Evolutionary conservation across 257 asterid genomes (phyloP).

Genomic region (Primulina tabacum): DNA sequence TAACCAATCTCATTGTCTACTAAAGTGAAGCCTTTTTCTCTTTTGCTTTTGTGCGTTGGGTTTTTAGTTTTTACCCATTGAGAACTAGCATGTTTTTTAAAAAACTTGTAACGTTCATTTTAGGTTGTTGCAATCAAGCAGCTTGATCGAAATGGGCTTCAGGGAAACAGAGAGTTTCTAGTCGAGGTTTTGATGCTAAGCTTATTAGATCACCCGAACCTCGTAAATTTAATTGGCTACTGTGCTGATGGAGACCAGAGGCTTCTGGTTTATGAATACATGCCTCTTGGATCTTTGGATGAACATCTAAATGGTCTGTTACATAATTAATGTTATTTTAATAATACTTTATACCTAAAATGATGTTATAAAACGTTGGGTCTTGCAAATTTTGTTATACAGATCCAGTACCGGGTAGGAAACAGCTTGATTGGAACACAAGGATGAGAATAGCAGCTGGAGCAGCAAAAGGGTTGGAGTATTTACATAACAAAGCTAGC

Average conservation of each 20-base stretch:
- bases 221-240: conserved; percentile 83
- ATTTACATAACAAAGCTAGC: conserved; percentile 78
- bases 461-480: conserved; percentile 94
- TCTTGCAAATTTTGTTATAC: conserved; percentile 21
- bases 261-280: conserved; percentile 81
- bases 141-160: conserved; percentile 84
- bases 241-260: conserved; percentile 98
- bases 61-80: conserved; percentile 7
- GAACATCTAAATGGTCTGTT: conserved; percentile 80
- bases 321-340: not conserved
- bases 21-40: not conserved
- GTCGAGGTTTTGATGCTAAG: conserved; percentile 93
- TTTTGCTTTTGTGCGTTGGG: not conserved
- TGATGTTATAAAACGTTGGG: conserved; percentile 5
- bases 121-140: conserved; percentile 94
- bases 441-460: conserved; percentile 97
- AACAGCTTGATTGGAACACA: conserved; percentile 76
- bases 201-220: conserved; percentile 81
- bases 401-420: conserved; percentile 63
- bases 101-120: not conserved
- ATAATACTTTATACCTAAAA: not conserved
- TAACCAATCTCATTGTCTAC: not conserved
- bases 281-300: conserved; percentile 80
- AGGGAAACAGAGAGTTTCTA: conserved; percentile 86
- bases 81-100: not conserved